A percentile compares a stretch with the other conserved stretches of the same genome.
phyloP scores from a whole-genome alignment of 2,329 filamentous ascomycete genomes.

The Zopfia rhizophila region DNA sequence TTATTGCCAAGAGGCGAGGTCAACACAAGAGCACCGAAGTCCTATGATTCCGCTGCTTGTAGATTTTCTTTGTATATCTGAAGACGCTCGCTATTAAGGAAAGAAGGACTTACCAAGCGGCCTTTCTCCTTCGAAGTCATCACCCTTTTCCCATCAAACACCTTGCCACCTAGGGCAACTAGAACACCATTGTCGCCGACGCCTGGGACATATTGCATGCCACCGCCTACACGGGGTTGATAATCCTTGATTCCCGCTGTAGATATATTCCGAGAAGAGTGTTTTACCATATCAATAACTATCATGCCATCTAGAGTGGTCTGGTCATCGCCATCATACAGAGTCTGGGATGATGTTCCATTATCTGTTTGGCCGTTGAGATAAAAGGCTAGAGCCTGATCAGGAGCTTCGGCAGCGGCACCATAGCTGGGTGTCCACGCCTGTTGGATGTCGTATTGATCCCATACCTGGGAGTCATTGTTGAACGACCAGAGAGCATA shows the following conservation, averaged over 20 bases:
- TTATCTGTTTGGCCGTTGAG: constrained; percentile 50
- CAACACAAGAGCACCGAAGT: too few relatives aligned
- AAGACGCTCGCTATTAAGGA: background rate
- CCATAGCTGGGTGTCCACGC: constrained; percentile 42
- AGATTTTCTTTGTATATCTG: too few relatives aligned
- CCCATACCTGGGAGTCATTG: constrained; percentile 25
- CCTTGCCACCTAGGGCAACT: constrained; percentile 49
- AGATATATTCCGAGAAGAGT: constrained; percentile 51
- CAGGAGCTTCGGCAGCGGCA: constrained; percentile 46
- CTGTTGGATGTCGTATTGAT: constrained; percentile 23
- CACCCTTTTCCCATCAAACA: constrained; percentile 17
- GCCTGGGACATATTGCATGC: constrained; percentile 47
- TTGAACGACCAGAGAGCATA: constrained; percentile 29
- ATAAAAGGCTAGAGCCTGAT: constrained; percentile 50
- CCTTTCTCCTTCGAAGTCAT: constrained; percentile 24
- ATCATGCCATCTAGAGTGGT: constrained; percentile 51
- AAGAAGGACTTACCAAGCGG: constrained; percentile 5
- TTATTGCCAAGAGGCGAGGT: too few relatives aligned
- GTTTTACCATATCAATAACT: constrained; percentile 48
- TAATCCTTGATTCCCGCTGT: constrained; percentile 40
- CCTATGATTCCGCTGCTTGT: too few relatives aligned
- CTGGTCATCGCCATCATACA: constrained; percentile 16
- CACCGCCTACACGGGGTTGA: constrained; percentile 46
- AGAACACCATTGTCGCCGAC: constrained; percentile 50
- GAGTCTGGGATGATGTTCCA: constrained; percentile 34